Conservation (phyloP, 768 basidiomycete species). For the Phanerodontia chrysosporium region DNA sequence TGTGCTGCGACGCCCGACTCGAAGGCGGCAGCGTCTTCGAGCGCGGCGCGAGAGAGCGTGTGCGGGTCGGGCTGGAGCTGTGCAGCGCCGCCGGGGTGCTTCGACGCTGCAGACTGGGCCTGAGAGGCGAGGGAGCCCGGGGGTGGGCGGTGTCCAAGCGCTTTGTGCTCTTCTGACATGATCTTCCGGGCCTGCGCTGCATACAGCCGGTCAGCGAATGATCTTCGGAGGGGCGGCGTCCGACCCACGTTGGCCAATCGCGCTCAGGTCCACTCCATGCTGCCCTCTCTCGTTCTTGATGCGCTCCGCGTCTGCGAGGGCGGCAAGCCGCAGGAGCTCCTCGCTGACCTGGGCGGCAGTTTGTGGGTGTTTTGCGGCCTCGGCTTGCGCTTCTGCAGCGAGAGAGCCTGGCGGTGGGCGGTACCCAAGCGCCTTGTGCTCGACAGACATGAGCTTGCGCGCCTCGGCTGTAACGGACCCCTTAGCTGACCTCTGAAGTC, state of each 20-base stretch:
- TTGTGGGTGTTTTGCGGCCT: slow-evolving; percentile 24
- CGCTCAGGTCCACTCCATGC: slow-evolving; percentile 13
- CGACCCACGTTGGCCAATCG: slow-evolving; percentile 17
- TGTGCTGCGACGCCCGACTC: neutral
- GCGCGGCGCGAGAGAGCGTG: slow-evolving; percentile 14
- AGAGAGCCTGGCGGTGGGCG: slow-evolving; percentile 32
- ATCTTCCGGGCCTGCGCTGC: slow-evolving; percentile 21
- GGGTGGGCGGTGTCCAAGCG: slow-evolving; percentile 26
- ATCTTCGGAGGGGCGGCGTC: neutral
- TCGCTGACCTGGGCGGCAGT: slow-evolving; percentile 4
- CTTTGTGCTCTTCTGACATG: slow-evolving; percentile 26
- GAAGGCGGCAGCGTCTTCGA: slow-evolving; percentile 17
- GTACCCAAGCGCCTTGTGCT: slow-evolving; percentile 34
- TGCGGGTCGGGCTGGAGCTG: neutral
- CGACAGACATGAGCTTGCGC: slow-evolving; percentile 29
- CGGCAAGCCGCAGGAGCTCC: slow-evolving; percentile 14
- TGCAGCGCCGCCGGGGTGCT: slow-evolving; percentile 20
- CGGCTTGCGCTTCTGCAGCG: slow-evolving; percentile 22
- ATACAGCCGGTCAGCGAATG: neutral
- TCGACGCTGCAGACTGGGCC: slow-evolving; percentile 20
- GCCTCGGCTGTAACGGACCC: slow-evolving; percentile 6
- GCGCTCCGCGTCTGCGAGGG: slow-evolving; percentile 17
- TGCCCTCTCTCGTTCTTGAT: slow-evolving; percentile 15
- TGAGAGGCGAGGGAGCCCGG: slow-evolving; percentile 23
- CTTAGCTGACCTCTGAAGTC: neutral